Base-by-base conservation (phyloP, 2,329 filamentous ascomycete species). In the Alternaria sp. region DNA sequence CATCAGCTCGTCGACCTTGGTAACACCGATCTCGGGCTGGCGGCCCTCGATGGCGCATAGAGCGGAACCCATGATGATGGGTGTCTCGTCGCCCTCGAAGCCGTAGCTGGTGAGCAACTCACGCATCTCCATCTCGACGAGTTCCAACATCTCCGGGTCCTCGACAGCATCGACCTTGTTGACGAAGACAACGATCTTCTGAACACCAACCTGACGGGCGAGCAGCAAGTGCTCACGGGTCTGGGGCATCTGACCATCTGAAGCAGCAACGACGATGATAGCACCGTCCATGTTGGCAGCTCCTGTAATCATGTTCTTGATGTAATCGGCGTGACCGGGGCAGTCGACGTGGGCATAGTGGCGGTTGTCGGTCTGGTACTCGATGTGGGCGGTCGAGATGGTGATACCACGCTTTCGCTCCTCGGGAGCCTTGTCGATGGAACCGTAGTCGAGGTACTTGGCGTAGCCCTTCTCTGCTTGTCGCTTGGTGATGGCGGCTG, bases 261-360 rank as follows among this genome's bases (percentile, higher is more conserved):
- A 97, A 72, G 95, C 95, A 73, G 96, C 96, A 74, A 99, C 96
- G 70, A 99, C 95, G 76, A 99, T 97, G 79, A 99, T 94, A 76
- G 95, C 94, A 76, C 95, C 95, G 76, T 99, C 95, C 95, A 99
- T 99, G 86, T 93, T 96, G 76, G 96, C 94, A 66, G 95, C 94
- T 89, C 95, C 95, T 71, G 95, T 99, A 82, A 99, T 99, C 95
- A 99, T 99, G 90, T 99, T 99, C 89, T 99, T 99, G 86, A 99
- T 98, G 87, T 99, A 99, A 93, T 99, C 95, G 83, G 95, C 95
- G 90, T 99, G 95, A 83, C 95, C 95, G 61, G 95, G 95, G 84
- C 95, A 99, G 88, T 99, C 95, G 85, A 99, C 95, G 88, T 99
- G 95, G 76, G 95, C 95, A 85, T 99, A 99, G 86, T 99, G 95